Evolutionary conservation across 495 filamentous ascomycete genomes (phyloP).

Genomic region (Parachaetomium inaequale): DNA sequence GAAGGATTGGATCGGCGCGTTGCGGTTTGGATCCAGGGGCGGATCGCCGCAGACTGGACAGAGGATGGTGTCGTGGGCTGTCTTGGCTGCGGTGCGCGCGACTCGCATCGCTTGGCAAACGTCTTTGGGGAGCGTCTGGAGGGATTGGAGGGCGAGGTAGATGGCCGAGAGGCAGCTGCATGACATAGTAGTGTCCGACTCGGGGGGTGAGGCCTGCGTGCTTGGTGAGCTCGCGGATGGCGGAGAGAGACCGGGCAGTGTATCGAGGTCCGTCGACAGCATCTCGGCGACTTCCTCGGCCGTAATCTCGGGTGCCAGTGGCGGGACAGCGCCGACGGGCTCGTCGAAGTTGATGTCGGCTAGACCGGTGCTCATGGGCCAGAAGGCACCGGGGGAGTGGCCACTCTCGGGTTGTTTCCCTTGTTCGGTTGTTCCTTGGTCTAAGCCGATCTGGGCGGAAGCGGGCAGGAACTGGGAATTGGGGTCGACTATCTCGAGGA

Average conservation of each 20-base stretch:
- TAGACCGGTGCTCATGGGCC: constrained; percentile 4
- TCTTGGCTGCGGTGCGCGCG: constrained; percentile 54
- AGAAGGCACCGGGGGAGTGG: not conserved
- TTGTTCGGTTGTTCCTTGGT: not conserved
- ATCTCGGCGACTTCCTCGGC: constrained; percentile 19
- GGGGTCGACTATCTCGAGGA: constrained; percentile 30
- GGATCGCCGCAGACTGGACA: constrained; percentile 55
- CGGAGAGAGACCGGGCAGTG: constrained; percentile 22
- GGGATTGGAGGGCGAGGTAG: constrained; percentile 44
- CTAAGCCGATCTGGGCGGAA: not conserved
- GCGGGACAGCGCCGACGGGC: not conserved
- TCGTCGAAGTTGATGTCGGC: constrained; percentile 22
- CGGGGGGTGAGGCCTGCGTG: constrained; percentile 1
- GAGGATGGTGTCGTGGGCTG: constrained; percentile 55
- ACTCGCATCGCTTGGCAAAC: constrained; percentile 48
- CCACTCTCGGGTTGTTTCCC: not conserved
- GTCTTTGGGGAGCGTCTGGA: constrained; percentile 43
- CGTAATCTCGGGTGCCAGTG: constrained; percentile 12
- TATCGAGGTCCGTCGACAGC: constrained; percentile 10
- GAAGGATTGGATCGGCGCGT: constrained; percentile 40
- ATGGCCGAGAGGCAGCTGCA: constrained; percentile 43
- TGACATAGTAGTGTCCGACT: not conserved
- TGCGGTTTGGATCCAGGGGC: constrained; percentile 25
- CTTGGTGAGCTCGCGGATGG: constrained; percentile 14
- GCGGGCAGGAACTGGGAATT: constrained; percentile 9